Evolutionary conservation across 768 basidiomycete species (phyloP), one percentile per base, ranked within the genome.

Genomic region (Hydnomerulius pinastri): DNA sequence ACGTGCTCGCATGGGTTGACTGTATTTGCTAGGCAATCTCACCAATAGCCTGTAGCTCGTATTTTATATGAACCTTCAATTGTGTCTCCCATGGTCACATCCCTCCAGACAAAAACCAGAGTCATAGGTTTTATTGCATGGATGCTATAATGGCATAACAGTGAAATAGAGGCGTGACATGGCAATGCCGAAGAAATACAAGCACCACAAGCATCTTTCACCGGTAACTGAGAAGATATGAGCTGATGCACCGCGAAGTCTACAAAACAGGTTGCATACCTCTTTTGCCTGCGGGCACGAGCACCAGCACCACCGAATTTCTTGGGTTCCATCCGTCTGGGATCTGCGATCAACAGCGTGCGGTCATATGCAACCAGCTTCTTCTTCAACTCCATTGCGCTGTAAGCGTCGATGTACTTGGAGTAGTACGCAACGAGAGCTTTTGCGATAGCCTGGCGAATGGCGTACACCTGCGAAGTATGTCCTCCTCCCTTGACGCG

Each of bases 401-500:
- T 93, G 73, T 85, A 94, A 57, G 97, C 97, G 69, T 99, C 97
- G 70, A 93, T 80, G 79, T 98, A 98, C 77, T 98, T 99, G 75
- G 93, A 90, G 72, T 96, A 94, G 82, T 92, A 98, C 43, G 97
- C 97, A 63, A 99, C 90, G 58, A 98, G 73, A 53, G 96, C 97
- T 78, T 97, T 98, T 61, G 92, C 89, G 65, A 99, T 96, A 32
- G 97, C 97, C 78, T 99, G 97, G 56, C 97, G 92, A 71, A 98
- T 92, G 57, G 97, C 97, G 76, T 98, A 99, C 57, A 99, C 82
- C 74, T 99, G 96, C 47, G 96, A 96, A 53, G 93, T 94, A 80
- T 98, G 97, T 74, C 97, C 97, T 81, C 97, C 97, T 71, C 97
- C 97, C 74, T 94, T 95, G 60, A 97, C 96, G 43, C 95, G 92